Percentiles rank a stretch among this genome's conserved stretches.
Evolutionary conservation across 257 asterid genomes (phyloP).

Genomic region (Anisodus tanguticus): DNA sequence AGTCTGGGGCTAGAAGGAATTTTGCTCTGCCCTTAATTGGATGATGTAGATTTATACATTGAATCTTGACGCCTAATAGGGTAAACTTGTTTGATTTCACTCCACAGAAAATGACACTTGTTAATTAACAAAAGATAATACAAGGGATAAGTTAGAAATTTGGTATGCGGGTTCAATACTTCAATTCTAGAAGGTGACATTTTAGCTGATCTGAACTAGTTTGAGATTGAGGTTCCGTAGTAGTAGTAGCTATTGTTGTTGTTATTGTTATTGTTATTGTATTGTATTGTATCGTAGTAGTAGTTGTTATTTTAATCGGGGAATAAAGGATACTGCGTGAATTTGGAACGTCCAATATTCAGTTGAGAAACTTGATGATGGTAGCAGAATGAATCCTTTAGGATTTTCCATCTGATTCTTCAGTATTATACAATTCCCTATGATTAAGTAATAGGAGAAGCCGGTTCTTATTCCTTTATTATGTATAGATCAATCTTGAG

Average conservation of each 20-base stretch:
- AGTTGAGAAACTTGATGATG: neutral
- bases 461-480: neutral
- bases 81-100: neutral
- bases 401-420: neutral
- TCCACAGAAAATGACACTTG: neutral
- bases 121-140: neutral
- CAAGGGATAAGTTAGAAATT: neutral
- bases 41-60: neutral
- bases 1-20: neutral
- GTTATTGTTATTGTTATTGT: neutral
- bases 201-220: neutral
- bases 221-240: neutral
- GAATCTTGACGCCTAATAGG: neutral
- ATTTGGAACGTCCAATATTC: neutral
- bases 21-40: neutral
- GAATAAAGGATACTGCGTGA: neutral
- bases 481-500: neutral
- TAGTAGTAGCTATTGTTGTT: neutral
- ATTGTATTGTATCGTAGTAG: too few species aligned
- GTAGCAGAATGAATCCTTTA: neutral
- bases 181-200: neutral
- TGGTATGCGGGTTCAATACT: neutral
- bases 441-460: neutral
- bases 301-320: neutral
- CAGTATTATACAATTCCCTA: neutral